Evolutionary conservation across 306 rosid species (phyloP), one percentile per base, ranked within the genome.

Genomic region (Phaseolus lunatus): DNA sequence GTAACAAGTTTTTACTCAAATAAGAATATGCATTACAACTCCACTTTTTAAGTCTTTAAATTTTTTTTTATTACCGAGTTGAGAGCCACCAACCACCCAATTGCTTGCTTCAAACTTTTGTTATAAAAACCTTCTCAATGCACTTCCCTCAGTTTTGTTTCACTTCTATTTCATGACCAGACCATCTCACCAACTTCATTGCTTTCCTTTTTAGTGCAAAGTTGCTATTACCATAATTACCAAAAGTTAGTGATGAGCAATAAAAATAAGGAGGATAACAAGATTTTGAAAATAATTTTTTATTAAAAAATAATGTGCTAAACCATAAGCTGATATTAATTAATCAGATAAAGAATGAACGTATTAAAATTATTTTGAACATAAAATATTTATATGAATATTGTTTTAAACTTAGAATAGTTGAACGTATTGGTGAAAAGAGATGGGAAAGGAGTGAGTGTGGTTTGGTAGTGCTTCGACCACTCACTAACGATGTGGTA

Each of bases 401-500:
- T 37, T 37, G 2, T 37, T 8, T 7, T 9, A 8, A 37, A 37
- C 11, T 31, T 31, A 31, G 4, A 27, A 31, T 31, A 35, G 6
- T 9, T 2, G 13, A 9, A 39, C 13, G 10, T 35, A 35, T 35
- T 35, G 9, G 43, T 9, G 44, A 9, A 39, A 39, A 39, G 44
- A 39, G 44, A 39, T 39, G 2, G 44, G 44, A 13, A 39, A 39
- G 44, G 44, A 39, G 44, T 39, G 44, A 8, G 44, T 9, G 44
- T 45, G 27, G 86, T 83, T 78, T 15, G 53, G 78, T 83, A 73
- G 86, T 78, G 86, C 45, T 75, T 16, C 84, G 44, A 74, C 93
- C 93, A 89, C 93, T 84, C 91, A 72, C 80, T 87, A 44, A 69
- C 85, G 91, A 89, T 89, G 89, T 85, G 89, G 83, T 83, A 5